These are phyloP conservation scores for Lasiosphaeris hirsuta DNA, from an alignment of 495 filamentous ascomycete genomes.

Conservation along the genomic window DNA sequence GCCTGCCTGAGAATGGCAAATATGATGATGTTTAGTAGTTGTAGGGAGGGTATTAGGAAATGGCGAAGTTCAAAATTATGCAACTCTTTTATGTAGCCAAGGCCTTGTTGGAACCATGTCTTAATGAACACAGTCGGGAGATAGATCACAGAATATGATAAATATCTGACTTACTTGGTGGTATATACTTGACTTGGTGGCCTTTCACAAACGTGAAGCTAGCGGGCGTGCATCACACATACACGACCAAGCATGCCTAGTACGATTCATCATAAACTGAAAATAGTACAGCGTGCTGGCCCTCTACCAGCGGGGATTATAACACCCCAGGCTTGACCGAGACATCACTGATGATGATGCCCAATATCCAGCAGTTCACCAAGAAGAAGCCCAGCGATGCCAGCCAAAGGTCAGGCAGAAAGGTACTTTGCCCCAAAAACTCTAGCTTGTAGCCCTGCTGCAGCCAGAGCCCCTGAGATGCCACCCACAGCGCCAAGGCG, in stretches of 20 bases:
- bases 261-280: too few relatives aligned
- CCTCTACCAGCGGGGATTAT: too few relatives aligned
- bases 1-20: too few relatives aligned
- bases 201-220: too few relatives aligned
- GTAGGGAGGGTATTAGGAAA: too few relatives aligned
- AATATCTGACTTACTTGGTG: neutral
- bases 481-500: constrained; percentile 67
- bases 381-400: constrained; percentile 74
- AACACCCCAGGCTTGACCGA: neutral
- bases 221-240: too few relatives aligned
- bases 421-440: constrained; percentile 81
- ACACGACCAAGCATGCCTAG: too few relatives aligned
- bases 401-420: constrained; percentile 77
- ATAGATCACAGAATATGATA: neutral
- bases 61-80: too few relatives aligned
- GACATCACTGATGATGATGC: constrained; percentile 71
- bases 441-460: constrained; percentile 86
- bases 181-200: neutral
- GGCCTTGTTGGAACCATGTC: too few relatives aligned
- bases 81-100: too few relatives aligned
- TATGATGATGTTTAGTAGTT: too few relatives aligned
- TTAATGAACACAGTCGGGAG: neutral
- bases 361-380: constrained; percentile 83
- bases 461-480: constrained; percentile 74
- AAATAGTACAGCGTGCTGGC: too few relatives aligned